Evolutionary conservation across 371 early-diverging fungal genomes (phyloP), one percentile per base, ranked within the genome.

Genomic region (Syncephalastrum monosporum): DNA sequence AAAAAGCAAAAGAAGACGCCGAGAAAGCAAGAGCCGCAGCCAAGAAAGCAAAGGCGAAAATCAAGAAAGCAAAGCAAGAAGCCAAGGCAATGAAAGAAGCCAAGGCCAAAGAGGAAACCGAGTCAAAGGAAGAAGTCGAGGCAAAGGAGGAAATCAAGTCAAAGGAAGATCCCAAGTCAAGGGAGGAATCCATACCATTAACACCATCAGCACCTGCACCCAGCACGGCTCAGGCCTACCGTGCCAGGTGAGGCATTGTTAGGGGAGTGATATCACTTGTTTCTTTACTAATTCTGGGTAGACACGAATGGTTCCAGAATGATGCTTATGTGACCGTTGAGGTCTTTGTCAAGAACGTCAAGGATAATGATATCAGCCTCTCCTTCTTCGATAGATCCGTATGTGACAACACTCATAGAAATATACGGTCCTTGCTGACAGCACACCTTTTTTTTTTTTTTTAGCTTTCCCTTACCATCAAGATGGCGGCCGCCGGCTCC

Each of bases 241-340:
- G 58, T 44, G 67, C 59, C 4, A 60, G 61, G 61, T 60, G 55
- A 51, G 50, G 5, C 14, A 42, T 13, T 10, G 19, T 42, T 8
- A 14, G 46, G 6, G 25, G 21, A 44, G 1, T 33, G n/a, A 42
- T 50, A 7, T 29, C 4, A 6, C 29, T 6, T n/a, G n/a, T n/a
- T 29, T 29, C 0, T 33, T 33, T 33, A 12, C 38, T 50, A 21
- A 23, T 56, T 27, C 41, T 14, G 16, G 17, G 12, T 69, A 90
- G 96, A 67, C 94, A 96, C 64, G 97, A 97, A 71, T 97, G 96
- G 96, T 96, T 92, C 75, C 98, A 98, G 77, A 97, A 88, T 61
- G 97, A 96, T 63, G 71, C 80, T 55, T 85, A 77, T 66, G 89
- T 98, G 44, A 92, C 88, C 8, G 76, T 98, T 42, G 86, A 90